Evolutionary conservation across 2,329 filamentous ascomycete genomes (phyloP).

Genomic region (Ascochyta rabiei): DNA sequence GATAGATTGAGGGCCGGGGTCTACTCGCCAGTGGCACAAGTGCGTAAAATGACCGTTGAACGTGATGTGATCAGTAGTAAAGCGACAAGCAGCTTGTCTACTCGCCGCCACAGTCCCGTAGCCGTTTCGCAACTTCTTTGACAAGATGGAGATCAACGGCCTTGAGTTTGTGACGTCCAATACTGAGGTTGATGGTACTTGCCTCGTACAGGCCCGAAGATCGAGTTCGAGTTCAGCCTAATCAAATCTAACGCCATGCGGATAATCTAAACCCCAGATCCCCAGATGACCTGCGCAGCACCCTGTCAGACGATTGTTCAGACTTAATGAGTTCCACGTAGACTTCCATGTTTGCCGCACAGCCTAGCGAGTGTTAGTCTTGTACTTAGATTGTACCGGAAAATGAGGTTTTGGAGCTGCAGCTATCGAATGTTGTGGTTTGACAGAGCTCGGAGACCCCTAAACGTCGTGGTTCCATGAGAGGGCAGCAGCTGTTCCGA

Average conservation of each 20-base stretch:
- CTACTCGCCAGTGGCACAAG: conserved; percentile 5
- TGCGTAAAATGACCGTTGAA: conserved; percentile 4
- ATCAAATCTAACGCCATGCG: conserved; percentile 27
- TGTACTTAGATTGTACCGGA: conserved; percentile 2
- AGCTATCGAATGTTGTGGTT: not conserved
- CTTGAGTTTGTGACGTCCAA: not conserved
- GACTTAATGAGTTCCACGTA: conserved; percentile 1
- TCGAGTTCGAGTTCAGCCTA: conserved; percentile 39
- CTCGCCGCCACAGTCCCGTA: not conserved
- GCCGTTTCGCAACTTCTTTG: not conserved
- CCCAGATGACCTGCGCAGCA: conserved; percentile 2
- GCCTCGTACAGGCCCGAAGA: conserved; percentile 2
- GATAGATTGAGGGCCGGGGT: conserved; percentile 13
- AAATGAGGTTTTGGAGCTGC: conserved; percentile 10
- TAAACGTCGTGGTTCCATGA: not conserved
- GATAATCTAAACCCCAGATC: conserved; percentile 36
- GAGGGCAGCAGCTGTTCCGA: not conserved
- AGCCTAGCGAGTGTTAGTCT: not conserved
- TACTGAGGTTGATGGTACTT: conserved; percentile 6
- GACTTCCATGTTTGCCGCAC: not conserved
- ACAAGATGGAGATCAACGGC: not conserved
- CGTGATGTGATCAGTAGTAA: not conserved
- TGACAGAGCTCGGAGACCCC: too few species aligned
- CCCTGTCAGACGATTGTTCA: not conserved
- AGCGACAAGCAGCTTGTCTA: not conserved